phyloP scores from a whole-genome alignment of 768 basidiomycete species.

The Dentipellis sp. region DNA sequence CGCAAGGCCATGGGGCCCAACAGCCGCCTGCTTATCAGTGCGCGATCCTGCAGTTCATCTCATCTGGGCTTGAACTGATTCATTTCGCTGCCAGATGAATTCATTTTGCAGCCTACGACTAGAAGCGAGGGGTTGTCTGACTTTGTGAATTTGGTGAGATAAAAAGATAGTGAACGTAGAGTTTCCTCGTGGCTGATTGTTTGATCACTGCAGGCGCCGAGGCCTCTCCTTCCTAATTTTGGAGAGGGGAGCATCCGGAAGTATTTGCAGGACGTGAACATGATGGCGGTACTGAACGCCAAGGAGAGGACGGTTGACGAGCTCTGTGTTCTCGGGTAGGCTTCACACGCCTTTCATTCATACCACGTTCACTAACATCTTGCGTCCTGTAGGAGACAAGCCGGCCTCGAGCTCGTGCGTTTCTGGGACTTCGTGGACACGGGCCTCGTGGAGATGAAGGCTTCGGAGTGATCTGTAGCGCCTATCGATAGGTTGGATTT shows the following conservation, averaged over 20 bases:
- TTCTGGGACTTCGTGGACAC: not conserved
- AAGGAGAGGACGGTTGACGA: not conserved
- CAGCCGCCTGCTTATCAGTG: constrained; percentile 30
- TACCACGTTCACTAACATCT: not conserved
- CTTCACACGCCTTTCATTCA: not conserved
- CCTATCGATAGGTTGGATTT: too few relatives aligned
- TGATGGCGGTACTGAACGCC: not conserved
- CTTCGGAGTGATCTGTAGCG: not conserved
- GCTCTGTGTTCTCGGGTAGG: not conserved
- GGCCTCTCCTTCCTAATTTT: not conserved
- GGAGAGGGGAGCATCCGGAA: not conserved
- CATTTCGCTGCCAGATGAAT: constrained; percentile 23
- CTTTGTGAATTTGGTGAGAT: too few relatives aligned
- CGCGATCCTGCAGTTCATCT: constrained; percentile 5
- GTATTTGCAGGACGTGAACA: not conserved
- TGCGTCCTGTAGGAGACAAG: not conserved
- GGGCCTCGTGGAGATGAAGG: not conserved
- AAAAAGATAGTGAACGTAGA: too few relatives aligned
- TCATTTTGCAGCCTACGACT: constrained; percentile 19
- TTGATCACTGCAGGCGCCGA: not conserved
- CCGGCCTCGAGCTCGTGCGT: not conserved
- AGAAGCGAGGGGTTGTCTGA: too few relatives aligned
- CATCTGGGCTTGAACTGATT: not conserved
- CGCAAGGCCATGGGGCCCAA: constrained; percentile 25
- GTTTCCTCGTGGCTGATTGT: not conserved